These are phyloP conservation scores for Amanita thiersii DNA, from an alignment of 768 basidiomycete species.

Conservation along the genomic window DNA sequence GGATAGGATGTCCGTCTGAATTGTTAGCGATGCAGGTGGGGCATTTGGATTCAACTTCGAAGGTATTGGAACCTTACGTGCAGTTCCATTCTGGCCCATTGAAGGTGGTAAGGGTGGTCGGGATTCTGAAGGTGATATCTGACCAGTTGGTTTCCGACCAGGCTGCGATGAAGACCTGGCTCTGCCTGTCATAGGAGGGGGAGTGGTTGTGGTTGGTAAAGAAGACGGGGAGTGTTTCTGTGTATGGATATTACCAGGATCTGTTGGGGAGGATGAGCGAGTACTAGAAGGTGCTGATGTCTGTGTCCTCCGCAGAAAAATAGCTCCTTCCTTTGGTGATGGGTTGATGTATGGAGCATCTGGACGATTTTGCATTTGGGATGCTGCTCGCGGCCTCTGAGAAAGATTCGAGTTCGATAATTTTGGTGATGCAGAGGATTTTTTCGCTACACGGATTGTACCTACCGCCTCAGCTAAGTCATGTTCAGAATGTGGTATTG, in stretches of 20 bases:
- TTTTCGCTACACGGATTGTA: conserved; percentile 23
- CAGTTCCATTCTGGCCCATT: conserved; percentile 27
- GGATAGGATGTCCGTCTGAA: conserved; percentile 40
- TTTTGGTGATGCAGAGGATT: conserved; percentile 44
- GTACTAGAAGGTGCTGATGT: conserved; percentile 52
- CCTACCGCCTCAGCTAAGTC: conserved; percentile 19
- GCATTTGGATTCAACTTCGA: conserved; percentile 47
- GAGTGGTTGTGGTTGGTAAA: conserved; percentile 30
- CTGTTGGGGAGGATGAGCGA: conserved; percentile 45
- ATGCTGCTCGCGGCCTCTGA: conserved; percentile 51
- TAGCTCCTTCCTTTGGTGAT: conserved; percentile 54
- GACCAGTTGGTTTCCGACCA: conserved; percentile 58
- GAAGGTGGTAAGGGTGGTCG: conserved; percentile 44
- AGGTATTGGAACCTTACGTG: conserved; percentile 56
- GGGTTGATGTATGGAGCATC: conserved; percentile 46
- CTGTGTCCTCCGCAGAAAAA: conserved; percentile 61
- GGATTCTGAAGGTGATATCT: conserved; percentile 44
- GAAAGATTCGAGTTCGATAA: conserved; percentile 26
- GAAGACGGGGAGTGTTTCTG: conserved; percentile 26
- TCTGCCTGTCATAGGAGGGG: conserved; percentile 31
- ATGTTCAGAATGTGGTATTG: conserved; percentile 44
- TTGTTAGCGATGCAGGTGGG: conserved; percentile 35
- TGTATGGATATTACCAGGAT: conserved; percentile 18
- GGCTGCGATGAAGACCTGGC: conserved; percentile 73
- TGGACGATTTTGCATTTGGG: conserved; percentile 34